phyloP scores from a whole-genome alignment of 129 eudicot genomes.

The Solidago caesia region DNA sequence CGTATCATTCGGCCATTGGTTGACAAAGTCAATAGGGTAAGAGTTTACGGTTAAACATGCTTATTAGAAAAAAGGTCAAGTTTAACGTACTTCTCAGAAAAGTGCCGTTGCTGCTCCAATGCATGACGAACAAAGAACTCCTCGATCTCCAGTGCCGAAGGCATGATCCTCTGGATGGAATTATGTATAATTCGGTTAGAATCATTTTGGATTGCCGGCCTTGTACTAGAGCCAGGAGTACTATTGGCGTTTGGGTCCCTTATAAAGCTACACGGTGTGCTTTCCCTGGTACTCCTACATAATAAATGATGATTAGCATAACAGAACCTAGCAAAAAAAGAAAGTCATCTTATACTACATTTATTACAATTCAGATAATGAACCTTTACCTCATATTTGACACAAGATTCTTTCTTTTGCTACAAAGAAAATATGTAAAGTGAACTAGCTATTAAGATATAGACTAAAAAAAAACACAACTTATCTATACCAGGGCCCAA shows the following conservation, averaged over 20 bases:
- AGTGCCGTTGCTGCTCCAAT: conserved; percentile 58
- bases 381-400: conserved; percentile 8
- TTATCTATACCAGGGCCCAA: conserved; percentile 35
- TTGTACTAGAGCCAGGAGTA: conserved; percentile 72
- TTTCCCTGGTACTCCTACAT: conserved; percentile 84
- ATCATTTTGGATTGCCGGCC: conserved; percentile 36
- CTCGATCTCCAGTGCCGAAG: conserved; percentile 70
- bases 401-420: conserved; percentile 8
- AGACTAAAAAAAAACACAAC: conserved; percentile 9
- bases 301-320: conserved; percentile 4
- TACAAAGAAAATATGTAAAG: conserved; percentile 1
- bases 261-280: conserved; percentile 87
- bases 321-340: conserved; percentile 10
- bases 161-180: conserved; percentile 46
- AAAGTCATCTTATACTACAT: background rate
- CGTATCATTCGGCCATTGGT: background rate
- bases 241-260: conserved; percentile 46
- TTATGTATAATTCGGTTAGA: conserved; percentile 36
- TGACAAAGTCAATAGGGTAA: background rate
- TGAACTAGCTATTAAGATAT: background rate
- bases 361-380: background rate
- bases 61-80: background rate
- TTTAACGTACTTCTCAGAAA: conserved; percentile 65
- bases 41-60: background rate
- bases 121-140: conserved; percentile 67